Conservation (phyloP, 129 eudicot species). For the carrot (Daucus carota) region DH1_v3.0 NC_030387.2:18984501-18985000, state of each 20-base stretch:
- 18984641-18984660: background rate
- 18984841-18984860: background rate
- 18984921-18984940: background rate
- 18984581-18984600: background rate
- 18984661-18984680: background rate
- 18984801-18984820: slow-evolving; percentile 20
- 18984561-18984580: background rate
- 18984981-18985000: background rate
- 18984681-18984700: slow-evolving; percentile 11
- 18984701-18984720: background rate
- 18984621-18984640: background rate
- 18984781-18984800: slow-evolving; percentile 34
- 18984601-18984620: background rate
- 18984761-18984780: slow-evolving; percentile 12
- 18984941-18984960: background rate
- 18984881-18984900: background rate
- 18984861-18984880: background rate
- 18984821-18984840: background rate
- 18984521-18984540: slow-evolving; percentile 2
- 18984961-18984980: background rate
- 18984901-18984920: background rate
- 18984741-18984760: background rate
- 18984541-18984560: background rate
- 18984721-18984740: background rate
- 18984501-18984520: background rate